These are phyloP conservation scores for Cocos nucifera DNA, from an alignment of 176 grass and related monocot genomes.

Conservation along the genomic window DNA sequence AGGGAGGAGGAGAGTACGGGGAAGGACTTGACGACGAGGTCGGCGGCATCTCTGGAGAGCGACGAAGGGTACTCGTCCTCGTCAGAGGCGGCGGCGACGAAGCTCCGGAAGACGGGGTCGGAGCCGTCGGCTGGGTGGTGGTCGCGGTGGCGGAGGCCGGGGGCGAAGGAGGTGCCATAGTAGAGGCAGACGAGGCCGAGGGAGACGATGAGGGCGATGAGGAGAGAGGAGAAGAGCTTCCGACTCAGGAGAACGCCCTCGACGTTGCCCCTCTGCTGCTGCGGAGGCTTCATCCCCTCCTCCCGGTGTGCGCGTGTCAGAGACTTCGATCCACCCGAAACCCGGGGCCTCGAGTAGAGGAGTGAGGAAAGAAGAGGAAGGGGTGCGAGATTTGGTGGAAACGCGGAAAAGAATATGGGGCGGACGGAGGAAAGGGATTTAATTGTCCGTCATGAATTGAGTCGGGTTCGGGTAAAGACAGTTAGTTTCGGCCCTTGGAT, in stretches of 20 bases:
- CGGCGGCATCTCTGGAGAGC: slow-evolving; percentile 11
- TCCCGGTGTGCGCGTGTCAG: background rate
- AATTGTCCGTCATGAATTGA: too few species aligned
- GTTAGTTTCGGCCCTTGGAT: too few species aligned
- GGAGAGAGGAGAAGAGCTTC: slow-evolving; percentile 42
- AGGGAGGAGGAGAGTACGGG: slow-evolving; percentile 7
- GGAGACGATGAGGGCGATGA: slow-evolving; percentile 30
- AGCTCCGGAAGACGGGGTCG: background rate
- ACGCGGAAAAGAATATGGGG: too few species aligned
- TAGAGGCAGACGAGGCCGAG: slow-evolving; percentile 80
- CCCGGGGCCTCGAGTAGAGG: too few species aligned
- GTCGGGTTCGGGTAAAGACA: too few species aligned
- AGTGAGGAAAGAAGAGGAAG: too few species aligned
- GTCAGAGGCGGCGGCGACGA: background rate
- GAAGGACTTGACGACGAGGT: slow-evolving; percentile 25
- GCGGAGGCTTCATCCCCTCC: slow-evolving; percentile 27
- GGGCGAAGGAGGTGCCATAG: slow-evolving; percentile 56
- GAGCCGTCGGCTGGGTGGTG: slow-evolving; percentile 15
- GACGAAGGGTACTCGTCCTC: background rate
- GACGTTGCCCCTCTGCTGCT: too few species aligned
- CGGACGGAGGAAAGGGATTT: too few species aligned
- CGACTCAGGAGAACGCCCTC: slow-evolving; percentile 12
- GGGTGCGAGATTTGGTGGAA: too few species aligned
- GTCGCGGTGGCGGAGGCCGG: slow-evolving; percentile 20
- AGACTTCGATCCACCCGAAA: background rate